Conservation (phyloP, 371 early-diverging fungal species). For the Mortierella sp. region DNA sequence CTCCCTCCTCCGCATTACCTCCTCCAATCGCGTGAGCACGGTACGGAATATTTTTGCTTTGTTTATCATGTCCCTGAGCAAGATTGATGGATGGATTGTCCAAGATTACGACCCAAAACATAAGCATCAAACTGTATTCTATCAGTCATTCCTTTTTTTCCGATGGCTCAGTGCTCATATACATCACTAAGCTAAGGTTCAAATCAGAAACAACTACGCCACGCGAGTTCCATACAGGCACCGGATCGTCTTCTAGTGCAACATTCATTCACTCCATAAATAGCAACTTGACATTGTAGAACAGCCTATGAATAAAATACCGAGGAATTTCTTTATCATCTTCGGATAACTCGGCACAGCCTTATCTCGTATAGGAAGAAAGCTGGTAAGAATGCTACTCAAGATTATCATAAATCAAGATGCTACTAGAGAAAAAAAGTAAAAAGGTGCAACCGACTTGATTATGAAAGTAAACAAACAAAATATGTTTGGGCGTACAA, state of each 20-base stretch:
- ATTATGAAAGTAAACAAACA: constrained; percentile 1
- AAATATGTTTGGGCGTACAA: not conserved
- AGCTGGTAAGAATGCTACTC: not conserved
- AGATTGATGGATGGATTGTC: not conserved
- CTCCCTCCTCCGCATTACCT: not conserved
- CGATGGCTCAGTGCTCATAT: constrained; percentile 3
- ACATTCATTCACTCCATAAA: too few relatives aligned
- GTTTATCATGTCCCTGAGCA: constrained; percentile 1
- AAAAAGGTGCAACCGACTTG: not conserved
- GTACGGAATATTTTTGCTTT: not conserved
- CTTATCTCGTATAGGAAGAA: too few relatives aligned
- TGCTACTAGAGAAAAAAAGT: not conserved
- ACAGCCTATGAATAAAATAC: too few relatives aligned
- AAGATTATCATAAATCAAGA: constrained; percentile 4
- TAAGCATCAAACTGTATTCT: not conserved
- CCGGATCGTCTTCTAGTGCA: not conserved
- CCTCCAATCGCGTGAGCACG: not conserved
- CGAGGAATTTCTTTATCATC: too few relatives aligned
- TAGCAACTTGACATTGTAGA: too few relatives aligned
- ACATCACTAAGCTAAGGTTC: not conserved
- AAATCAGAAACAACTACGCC: not conserved
- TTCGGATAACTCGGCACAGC: too few relatives aligned
- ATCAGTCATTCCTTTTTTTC: constrained; percentile 10
- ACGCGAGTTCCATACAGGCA: constrained; percentile 1
- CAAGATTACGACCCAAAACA: not conserved